Percentiles rank a stretch among this genome's conserved stretches.
These are phyloP conservation scores for Mycena chlorophos DNA, from an alignment of 768 basidiomycete genomes.

Conservation along the genomic window DNA sequence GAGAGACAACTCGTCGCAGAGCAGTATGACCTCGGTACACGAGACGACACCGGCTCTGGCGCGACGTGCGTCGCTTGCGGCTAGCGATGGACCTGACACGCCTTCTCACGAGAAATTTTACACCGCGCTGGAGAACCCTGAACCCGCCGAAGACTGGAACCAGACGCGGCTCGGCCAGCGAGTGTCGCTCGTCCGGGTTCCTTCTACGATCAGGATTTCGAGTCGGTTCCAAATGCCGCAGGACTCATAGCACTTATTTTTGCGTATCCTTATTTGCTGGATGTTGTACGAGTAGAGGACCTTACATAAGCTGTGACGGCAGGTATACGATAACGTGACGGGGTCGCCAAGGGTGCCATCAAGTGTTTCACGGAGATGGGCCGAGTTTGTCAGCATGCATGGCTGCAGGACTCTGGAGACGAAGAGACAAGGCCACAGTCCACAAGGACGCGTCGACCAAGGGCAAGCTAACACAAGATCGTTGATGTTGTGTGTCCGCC, in stretches of 20 bases:
- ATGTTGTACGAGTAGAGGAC: not conserved
- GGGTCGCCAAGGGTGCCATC: not conserved
- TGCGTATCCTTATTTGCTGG: slow-evolving; percentile 18
- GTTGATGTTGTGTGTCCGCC: no score
- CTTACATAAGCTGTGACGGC: not conserved
- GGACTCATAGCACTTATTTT: slow-evolving; percentile 2
- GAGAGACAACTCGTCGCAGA: slow-evolving; percentile 38
- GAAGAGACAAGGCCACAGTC: no score
- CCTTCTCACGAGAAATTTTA: slow-evolving; percentile 47
- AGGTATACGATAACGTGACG: not conserved
- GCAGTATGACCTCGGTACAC: slow-evolving; percentile 34
- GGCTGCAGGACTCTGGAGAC: not conserved
- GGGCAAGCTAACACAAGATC: no score
- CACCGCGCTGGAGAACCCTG: slow-evolving; percentile 45
- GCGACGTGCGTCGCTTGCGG: not conserved
- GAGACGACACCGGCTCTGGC: not conserved
- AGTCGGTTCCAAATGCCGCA: slow-evolving; percentile 28
- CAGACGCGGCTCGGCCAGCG: slow-evolving; percentile 82
- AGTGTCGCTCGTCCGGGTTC: slow-evolving; percentile 77
- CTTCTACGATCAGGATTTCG: slow-evolving; percentile 49
- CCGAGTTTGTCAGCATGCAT: not conserved
- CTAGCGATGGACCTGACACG: slow-evolving; percentile 6
- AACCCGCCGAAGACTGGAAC: slow-evolving; percentile 86
- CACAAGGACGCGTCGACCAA: not conserved
- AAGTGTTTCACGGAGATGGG: not conserved